Conservation (phyloP, 306 rosid genomes). For the Astragalus membranaceus region DNA sequence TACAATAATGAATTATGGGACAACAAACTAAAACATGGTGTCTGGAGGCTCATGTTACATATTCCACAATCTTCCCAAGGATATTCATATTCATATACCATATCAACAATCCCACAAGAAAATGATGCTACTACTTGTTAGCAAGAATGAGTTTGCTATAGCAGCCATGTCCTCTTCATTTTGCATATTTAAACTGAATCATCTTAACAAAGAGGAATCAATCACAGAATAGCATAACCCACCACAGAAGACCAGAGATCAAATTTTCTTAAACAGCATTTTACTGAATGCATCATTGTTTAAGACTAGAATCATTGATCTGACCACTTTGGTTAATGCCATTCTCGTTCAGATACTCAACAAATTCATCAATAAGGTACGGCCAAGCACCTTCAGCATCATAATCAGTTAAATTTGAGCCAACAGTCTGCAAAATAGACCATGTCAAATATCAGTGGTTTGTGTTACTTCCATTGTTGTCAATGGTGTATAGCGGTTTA, state of each 20-base stretch:
- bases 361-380: slow-evolving; percentile 92
- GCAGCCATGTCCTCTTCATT: slow-evolving; percentile 21
- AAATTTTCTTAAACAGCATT: not conserved
- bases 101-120: slow-evolving; percentile 31
- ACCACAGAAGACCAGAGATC: slow-evolving; percentile 5
- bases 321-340: slow-evolving; percentile 46
- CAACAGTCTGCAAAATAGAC: slow-evolving; percentile 54
- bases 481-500: too few species aligned
- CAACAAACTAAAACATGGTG: slow-evolving; percentile 12
- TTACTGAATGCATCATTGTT: slow-evolving; percentile 27
- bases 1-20: slow-evolving; percentile 7
- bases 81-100: slow-evolving; percentile 25
- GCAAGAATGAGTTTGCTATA: slow-evolving; percentile 28
- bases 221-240: slow-evolving; percentile 16
- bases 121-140: slow-evolving; percentile 29
- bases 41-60: slow-evolving; percentile 8
- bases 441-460: not conserved
- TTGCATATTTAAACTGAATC: not conserved
- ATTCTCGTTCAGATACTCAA: slow-evolving; percentile 79
- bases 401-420: slow-evolving; percentile 59
- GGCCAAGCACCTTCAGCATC: slow-evolving; percentile 99
- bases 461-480: not conserved
- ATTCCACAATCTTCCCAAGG: slow-evolving; percentile 15
- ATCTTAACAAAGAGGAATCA: slow-evolving; percentile 10
- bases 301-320: slow-evolving; percentile 33